Percentiles rank a stretch among this genome's conserved stretches.
These are phyloP conservation scores for Penicillium malachiteum DNA, from an alignment of 495 filamentous ascomycete species.

Conservation along the genomic window DNA sequence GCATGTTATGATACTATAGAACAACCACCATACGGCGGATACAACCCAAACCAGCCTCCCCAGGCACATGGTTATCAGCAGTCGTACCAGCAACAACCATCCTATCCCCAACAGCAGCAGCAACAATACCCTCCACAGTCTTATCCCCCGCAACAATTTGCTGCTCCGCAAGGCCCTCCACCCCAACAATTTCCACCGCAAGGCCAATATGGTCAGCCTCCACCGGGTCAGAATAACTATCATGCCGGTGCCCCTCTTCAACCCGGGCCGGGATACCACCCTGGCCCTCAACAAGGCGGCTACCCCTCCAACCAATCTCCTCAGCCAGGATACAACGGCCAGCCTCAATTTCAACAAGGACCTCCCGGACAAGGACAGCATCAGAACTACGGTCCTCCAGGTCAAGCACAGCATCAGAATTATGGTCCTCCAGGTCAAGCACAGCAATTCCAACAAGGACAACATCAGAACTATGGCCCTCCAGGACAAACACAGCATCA, in stretches of 20 bases:
- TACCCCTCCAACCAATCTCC: slow-evolving; percentile 15
- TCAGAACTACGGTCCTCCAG: slow-evolving; percentile 20
- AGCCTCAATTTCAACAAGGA: slow-evolving; percentile 4
- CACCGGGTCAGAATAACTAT: slow-evolving; percentile 16
- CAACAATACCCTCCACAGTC: no score
- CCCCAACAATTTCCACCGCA: slow-evolving; percentile 34
- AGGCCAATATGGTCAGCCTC: slow-evolving; percentile 20
- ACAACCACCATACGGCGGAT: slow-evolving; percentile 31
- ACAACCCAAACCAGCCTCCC: slow-evolving; percentile 37
- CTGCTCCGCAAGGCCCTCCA: slow-evolving; percentile 33
- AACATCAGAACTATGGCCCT: slow-evolving; percentile 11
- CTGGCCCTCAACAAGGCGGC: not conserved
- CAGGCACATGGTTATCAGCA: slow-evolving; percentile 29
- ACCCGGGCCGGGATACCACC: slow-evolving; percentile 14
- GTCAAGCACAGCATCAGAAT: slow-evolving; percentile 16
- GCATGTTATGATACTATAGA: not conserved
- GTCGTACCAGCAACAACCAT: slow-evolving; percentile 13
- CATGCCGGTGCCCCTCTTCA: slow-evolving; percentile 25
- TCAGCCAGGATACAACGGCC: slow-evolving; percentile 10
- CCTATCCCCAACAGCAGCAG: slow-evolving; percentile 12
- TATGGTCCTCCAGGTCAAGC: slow-evolving; percentile 25
- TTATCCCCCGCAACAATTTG: slow-evolving; percentile 20
- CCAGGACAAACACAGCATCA: slow-evolving; percentile 32
- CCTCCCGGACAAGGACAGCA: slow-evolving; percentile 21
- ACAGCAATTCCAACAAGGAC: no score